Percentiles rank a stretch among this genome's conserved stretches.
Conservation (phyloP, 352 stramenopile species). For the Thraustochytrium sp. region DNA sequence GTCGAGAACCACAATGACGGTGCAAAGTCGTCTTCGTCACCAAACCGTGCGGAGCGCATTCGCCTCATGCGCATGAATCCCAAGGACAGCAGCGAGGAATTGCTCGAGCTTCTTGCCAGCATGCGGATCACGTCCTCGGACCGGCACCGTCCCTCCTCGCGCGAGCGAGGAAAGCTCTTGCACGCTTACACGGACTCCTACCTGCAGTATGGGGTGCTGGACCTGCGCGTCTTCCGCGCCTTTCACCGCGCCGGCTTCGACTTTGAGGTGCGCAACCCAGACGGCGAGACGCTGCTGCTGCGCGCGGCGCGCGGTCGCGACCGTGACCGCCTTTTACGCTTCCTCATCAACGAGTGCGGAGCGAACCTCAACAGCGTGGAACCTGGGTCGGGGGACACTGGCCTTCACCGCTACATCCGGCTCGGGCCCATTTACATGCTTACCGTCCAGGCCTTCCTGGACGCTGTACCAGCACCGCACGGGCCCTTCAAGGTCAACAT, state of each 20-base stretch:
- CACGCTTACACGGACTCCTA: slow-evolving; percentile 20
- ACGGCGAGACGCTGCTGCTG: background rate
- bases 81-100: background rate
- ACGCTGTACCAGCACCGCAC: background rate
- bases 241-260: slow-evolving; percentile 1
- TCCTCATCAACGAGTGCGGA: slow-evolving; percentile 13
- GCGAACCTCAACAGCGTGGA: background rate
- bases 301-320: background rate
- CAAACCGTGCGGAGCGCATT: too few species aligned
- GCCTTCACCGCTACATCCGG: slow-evolving; percentile 8
- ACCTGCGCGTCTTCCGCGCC: slow-evolving; percentile 5
- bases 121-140: background rate
- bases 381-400: background rate
- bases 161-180: background rate
- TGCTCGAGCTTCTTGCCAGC: background rate
- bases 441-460: background rate
- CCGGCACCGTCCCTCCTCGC: background rate
- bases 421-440: slow-evolving; percentile 21
- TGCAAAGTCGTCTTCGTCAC: background rate
- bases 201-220: background rate
- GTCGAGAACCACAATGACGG: background rate
- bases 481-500: background rate
- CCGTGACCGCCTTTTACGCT: background rate
- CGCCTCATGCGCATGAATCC: background rate
- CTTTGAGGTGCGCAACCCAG: background rate